Base-by-base conservation (phyloP, 2,329 filamentous ascomycete genomes). In the Trichoderma guizhouense region DNA sequence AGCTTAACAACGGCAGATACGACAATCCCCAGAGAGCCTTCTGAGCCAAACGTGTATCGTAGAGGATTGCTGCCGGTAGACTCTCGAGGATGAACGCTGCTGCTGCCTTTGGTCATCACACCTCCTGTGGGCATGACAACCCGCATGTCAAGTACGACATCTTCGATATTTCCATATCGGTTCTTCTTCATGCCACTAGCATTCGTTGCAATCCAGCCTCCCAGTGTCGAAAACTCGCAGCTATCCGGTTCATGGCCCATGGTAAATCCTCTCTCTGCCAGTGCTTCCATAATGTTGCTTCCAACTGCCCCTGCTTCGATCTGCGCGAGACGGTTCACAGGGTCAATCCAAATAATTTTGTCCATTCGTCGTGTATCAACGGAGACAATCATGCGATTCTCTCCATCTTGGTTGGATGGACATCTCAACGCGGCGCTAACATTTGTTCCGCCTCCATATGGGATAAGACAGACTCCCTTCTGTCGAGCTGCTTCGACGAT, bases 131-230 rank as follows among this genome's bases (percentile, higher is more conserved):
- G 51, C 14, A 43, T 69, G 21, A 69, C 66, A 28, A 69, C 34
- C 14, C 58, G 26, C 30, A 69, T 34, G 26, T 69, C 66, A 7
- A 69, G 53, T 8, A 69, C 34, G 28, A 69, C 39, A 47, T 69
- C 66, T 55, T 69, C 66, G 26, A 69, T 69, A 14, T 69, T 69
- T 11, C 66, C 66, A 21, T 69, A 69, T n/a, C 57, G 30, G 15
- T 62, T 69, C 26, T 62, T 69, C 36, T 69, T 69, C 66, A 69
- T 69, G 5, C 66, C 66, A 14, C 66, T 69, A 11, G 66, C 66
- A 32, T 69, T 69, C 3, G 66, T 69, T 3, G 66, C 66, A 34
- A 69, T 69, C 66, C 66, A 62, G 21, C 66, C 66, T 2, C 66
- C 66, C 15, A 69, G 55, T 11, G 66, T 69, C 12, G 66, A 69